Evolutionary conservation across 306 rosid genomes (phyloP), one percentile per base, ranked within the genome.

Genomic region (Begonia masoniana): DNA sequence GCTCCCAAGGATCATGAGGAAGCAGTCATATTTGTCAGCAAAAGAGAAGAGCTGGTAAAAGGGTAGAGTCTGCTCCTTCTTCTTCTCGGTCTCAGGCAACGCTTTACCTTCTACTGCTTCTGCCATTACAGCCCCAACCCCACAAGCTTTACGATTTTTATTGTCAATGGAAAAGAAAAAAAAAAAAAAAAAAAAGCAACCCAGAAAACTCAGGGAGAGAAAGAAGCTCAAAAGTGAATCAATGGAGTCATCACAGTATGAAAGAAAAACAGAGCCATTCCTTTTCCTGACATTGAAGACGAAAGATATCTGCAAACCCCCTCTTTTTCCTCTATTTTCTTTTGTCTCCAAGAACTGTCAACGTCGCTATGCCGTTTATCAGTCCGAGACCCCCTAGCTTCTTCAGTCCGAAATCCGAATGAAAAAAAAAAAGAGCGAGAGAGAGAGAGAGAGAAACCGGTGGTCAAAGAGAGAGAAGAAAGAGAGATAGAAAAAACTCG

Each of bases 1-100:
- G 73, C 87, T 86, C 1, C 99, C 99, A 2, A 77, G 60, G 64
- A 65, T 64, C 99, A 92, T 92, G 15, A 92, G 83, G 26, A 79
- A 47, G 42, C 58, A 79, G 47, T 92, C 99, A 57, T 65, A 86
- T 62, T 81, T 86, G 67, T 92, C 96, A 13, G 99, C 99, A 54
- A 86, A 92, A 39, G 83, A 79, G 71, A 92, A 86, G 62, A 86
- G 99, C 64, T 81, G 76, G 68, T 63, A 71, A 63, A 92, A 92
- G n/a, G 96, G 93, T 9, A 92, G 47, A 62, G 74, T 92, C 41
- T 92, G 96, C 59, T 92, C 96, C 59, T 86, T 92, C 85, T 92
- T 86, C 95, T 92, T 92, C 64, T 83, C 95, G 4, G 95, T 84
- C 53, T 83, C 96, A n/a, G 96, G 84, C 63, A 76, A 64, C 68